Evolutionary conservation across 1,284 basidiomycete species (phyloP), one percentile per base, ranked within the genome.

Genomic region (Farysia itapuensis): DNA sequence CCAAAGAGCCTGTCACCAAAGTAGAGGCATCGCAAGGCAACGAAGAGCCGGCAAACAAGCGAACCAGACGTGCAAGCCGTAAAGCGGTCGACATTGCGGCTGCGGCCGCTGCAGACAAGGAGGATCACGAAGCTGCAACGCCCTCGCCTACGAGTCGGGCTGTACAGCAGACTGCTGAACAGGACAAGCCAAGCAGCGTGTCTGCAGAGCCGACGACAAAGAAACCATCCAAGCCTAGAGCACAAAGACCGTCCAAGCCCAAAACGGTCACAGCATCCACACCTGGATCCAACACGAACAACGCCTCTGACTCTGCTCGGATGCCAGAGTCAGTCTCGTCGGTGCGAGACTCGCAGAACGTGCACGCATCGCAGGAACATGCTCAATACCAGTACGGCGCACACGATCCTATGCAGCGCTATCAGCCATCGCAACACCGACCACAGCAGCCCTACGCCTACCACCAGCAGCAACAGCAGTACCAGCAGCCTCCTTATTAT

Each of bases 391-490:
- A n/a, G n/a, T n/a, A n/a, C n/a, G n/a, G n/a, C n/a, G n/a, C n/a
- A n/a, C n/a, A n/a, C n/a, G n/a, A n/a, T n/a, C n/a, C n/a, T n/a
- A n/a, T n/a, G n/a, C 26, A 28, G 26, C 9, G 26, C 26, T 28
- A 9, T 28, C n/a, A 28, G 9, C 26, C 26, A 11, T n/a, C 26
- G 26, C 26, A 28, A 11, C 26, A 28, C n/a, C n/a, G n/a, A n/a
- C n/a, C n/a, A n/a, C n/a, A n/a, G n/a, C n/a, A n/a, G n/a, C 25
- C 9, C 25, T 28, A 9, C 9, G n/a, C 9, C 25, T n/a, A 23
- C 5, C 48, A 59, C 16, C 33, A 32, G 16, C 33, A 48, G 25
- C 20, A 41, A 12, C 24, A 22, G 7, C 29, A 39, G 6, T 39
- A 45, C 35, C 32, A 30, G 20, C 36, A 39, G 37, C 30, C 28